Conservation (phyloP, 352 stramenopile species). For the Globisporangium recalcitrans region DNA sequence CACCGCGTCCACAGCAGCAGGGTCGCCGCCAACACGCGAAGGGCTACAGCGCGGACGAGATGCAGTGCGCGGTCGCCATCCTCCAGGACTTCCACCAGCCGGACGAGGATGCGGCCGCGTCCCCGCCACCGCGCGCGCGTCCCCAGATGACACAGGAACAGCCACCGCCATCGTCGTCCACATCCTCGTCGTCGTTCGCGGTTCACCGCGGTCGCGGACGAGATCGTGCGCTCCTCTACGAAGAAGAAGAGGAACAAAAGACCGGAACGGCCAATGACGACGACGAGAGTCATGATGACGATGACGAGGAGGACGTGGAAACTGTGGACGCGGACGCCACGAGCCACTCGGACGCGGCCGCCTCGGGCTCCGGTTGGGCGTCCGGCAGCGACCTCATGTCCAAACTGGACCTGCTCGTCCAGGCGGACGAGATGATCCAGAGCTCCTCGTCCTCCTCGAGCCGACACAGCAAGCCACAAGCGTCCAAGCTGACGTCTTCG, state of each 20-base stretch:
- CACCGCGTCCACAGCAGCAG: not conserved
- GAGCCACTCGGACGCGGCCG: slow-evolving; percentile 1
- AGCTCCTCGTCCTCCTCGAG: slow-evolving; percentile 7
- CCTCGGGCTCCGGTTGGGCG: slow-evolving; percentile 7
- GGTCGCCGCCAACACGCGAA: slow-evolving; percentile 4
- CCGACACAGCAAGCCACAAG: not conserved
- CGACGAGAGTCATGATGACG: not conserved
- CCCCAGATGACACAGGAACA: not conserved
- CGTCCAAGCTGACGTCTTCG: not conserved
- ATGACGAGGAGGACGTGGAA: slow-evolving; percentile 9
- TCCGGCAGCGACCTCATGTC: slow-evolving; percentile 29
- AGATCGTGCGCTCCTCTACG: slow-evolving; percentile 12
- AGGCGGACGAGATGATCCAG: slow-evolving; percentile 70
- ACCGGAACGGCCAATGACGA: slow-evolving; percentile 15
- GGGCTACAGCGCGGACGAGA: slow-evolving; percentile 46
- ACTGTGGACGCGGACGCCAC: not conserved
- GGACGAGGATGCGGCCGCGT: slow-evolving; percentile 11
- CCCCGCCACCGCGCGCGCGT: not conserved
- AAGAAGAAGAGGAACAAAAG: slow-evolving; percentile 21
- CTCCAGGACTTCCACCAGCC: slow-evolving; percentile 51
- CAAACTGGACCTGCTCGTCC: slow-evolving; percentile 59
- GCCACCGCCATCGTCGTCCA: not conserved
- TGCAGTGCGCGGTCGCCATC: slow-evolving; percentile 57
- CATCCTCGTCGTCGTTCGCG: not conserved
- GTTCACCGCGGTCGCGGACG: not conserved